Conservation (phyloP, 768 basidiomycete genomes). For the Russula sp. region DNA sequence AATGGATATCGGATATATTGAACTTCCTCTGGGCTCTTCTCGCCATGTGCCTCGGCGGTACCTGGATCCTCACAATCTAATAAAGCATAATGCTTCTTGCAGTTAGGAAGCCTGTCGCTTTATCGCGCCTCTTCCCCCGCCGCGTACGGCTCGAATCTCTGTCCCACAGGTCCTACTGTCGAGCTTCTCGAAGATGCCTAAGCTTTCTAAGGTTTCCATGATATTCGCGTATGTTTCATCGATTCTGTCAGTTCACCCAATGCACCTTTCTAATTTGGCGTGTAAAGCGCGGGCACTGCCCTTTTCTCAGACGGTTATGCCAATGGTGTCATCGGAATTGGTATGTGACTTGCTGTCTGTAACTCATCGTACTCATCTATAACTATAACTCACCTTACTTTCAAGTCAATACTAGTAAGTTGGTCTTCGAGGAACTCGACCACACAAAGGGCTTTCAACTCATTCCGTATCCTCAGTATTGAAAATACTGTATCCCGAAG, state of each 20-base stretch:
- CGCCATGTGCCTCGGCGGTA: not conserved
- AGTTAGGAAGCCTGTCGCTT: not conserved
- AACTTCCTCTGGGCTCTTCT: not conserved
- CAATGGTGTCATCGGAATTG: conserved; percentile 73
- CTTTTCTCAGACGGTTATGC: conserved; percentile 90
- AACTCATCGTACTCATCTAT: too few species aligned
- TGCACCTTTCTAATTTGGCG: conserved; percentile 14
- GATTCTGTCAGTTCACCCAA: not conserved
- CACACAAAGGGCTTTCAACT: not conserved
- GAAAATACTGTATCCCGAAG: conserved; percentile 59
- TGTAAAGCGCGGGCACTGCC: conserved; percentile 73
- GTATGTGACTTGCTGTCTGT: conserved; percentile 45
- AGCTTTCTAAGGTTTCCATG: conserved; percentile 61
- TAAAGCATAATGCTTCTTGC: conserved; percentile 12
- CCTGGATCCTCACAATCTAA: not conserved
- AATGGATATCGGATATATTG: not conserved
- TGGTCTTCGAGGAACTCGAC: not conserved
- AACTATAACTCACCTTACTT: conserved; percentile 13
- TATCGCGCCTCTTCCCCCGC: conserved; percentile 3
- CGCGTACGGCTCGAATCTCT: not conserved
- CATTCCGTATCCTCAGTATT: conserved; percentile 49
- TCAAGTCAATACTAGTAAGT: conserved; percentile 66
- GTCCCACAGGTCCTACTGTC: not conserved
- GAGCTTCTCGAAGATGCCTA: conserved; percentile 8
- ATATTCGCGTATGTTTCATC: conserved; percentile 69